Evolutionary conservation across 2,329 filamentous ascomycete genomes (phyloP).

Genomic region (Scytalidium lignicola): DNA sequence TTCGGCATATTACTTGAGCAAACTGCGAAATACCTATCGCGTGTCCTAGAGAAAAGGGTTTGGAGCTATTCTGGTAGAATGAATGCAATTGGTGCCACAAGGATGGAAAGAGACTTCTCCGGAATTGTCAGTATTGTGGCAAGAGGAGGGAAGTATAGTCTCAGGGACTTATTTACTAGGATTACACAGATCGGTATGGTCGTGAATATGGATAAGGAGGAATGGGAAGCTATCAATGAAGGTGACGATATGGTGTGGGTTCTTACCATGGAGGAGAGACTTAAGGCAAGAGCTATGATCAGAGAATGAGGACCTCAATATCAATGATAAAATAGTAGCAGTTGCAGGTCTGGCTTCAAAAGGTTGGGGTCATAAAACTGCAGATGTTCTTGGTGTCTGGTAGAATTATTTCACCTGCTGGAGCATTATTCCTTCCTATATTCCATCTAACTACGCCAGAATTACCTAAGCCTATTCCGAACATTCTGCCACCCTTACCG

Average conservation of each 20-base stretch:
- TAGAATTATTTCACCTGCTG: too few relatives aligned
- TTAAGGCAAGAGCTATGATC: conserved; percentile 66
- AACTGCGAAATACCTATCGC: conserved; percentile 69
- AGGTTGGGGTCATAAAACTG: background rate
- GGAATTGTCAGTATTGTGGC: conserved; percentile 66
- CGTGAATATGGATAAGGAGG: conserved; percentile 92
- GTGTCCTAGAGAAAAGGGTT: conserved; percentile 80
- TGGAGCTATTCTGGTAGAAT: conserved; percentile 71
- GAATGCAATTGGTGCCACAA: conserved; percentile 78
- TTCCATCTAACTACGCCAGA: background rate
- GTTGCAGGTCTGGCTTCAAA: background rate
- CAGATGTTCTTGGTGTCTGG: background rate
- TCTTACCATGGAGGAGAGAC: conserved; percentile 67
- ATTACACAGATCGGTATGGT: conserved; percentile 79
- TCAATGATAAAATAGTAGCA: background rate
- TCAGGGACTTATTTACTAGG: conserved; percentile 71
- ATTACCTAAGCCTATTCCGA: background rate
- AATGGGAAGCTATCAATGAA: conserved; percentile 74
- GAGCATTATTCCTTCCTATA: background rate
- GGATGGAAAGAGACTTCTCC: conserved; percentile 78
- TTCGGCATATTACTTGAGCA: conserved; percentile 71
- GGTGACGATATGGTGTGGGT: conserved; percentile 63
- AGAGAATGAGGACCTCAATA: conserved; percentile 11
- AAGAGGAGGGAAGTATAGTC: conserved; percentile 65
- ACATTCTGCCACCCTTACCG: background rate